Evolutionary conservation across 176 grass and related monocot species (phyloP).

Genomic region (Ensete ventricosum): DNA sequence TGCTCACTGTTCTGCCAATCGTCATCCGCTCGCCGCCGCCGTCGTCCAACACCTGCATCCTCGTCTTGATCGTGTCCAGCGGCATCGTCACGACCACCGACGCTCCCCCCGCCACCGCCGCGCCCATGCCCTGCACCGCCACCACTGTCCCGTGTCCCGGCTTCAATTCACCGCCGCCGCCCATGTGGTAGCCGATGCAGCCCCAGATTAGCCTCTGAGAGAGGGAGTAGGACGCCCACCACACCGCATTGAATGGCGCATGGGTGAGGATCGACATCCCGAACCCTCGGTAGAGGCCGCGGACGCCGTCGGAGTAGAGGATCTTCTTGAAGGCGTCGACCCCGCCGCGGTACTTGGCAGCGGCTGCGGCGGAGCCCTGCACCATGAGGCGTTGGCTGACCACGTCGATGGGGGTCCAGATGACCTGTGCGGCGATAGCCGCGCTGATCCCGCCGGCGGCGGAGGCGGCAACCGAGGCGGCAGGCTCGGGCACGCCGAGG

Average conservation of each 20-base stretch:
- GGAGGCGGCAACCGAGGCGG: slow-evolving; percentile 54
- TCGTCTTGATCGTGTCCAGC: slow-evolving; percentile 92
- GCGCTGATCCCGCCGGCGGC: slow-evolving; percentile 56
- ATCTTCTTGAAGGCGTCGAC: slow-evolving; percentile 67
- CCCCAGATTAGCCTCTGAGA: slow-evolving; percentile 64
- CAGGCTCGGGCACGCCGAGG: slow-evolving; percentile 54
- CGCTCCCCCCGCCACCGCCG: slow-evolving; percentile 55
- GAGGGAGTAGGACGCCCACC: slow-evolving; percentile 84
- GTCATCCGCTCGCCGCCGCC: slow-evolving; percentile 32
- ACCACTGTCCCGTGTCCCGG: slow-evolving; percentile 34
- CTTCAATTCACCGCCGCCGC: slow-evolving; percentile 15
- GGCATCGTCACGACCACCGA: slow-evolving; percentile 90
- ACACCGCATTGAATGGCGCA: slow-evolving; percentile 90
- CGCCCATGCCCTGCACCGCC: slow-evolving; percentile 79
- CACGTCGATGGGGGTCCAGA: slow-evolving; percentile 95
- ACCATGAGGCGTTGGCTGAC: slow-evolving; percentile 95
- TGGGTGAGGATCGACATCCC: slow-evolving; percentile 90
- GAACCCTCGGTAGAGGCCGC: slow-evolving; percentile 87
- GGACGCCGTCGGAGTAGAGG: slow-evolving; percentile 50
- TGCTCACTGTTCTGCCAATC: slow-evolving; percentile 49
- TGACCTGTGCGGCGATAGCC: slow-evolving; percentile 77
- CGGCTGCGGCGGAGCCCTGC: slow-evolving; percentile 23
- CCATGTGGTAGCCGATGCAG: slow-evolving; percentile 26
- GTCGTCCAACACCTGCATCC: slow-evolving; percentile 77
- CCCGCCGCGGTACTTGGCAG: slow-evolving; percentile 52